Base-by-base conservation (phyloP, 345 rosid species). In the Balakata baccata region DNA sequence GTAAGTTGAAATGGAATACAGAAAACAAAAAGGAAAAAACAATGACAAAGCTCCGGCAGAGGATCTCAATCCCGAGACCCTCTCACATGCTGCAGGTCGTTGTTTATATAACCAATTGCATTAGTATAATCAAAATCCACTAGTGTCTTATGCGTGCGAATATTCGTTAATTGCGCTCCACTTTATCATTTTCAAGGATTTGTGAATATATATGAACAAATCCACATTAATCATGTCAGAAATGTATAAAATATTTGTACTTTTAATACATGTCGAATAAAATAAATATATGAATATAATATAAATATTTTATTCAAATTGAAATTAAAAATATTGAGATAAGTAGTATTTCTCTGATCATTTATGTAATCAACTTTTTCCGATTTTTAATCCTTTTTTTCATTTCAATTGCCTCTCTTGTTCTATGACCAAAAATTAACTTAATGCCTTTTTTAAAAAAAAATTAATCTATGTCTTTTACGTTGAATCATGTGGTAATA, bases 111-210 rank as follows among this genome's bases (percentile, higher is more conserved):
- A 53, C 11, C 41, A 64, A 59, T 17, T 66, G 2, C 37, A 67
- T 73, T 63, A 25, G 12, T 45, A 71, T 75, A 74, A 81, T 83
- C 34, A 63, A 70, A 6, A 43, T 17, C 50, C 13, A 74, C n/a
- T n/a, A n/a, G n/a, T n/a, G 75, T 68, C 84, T 66, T 69, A 71
- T 85, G 86, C 88, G 89, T 83, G 89, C 88, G 92, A 88, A 88
- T 88, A 88, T 85, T 86, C 87, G 88, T 65, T 81, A 83, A 57
- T 72, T 69, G 86, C 41, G 80, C 82, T 79, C 6, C 46, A 49
- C 56, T 22, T 51, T 69, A 73, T 72, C 52, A 75, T 11, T 47
- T 72, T 61, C 64, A 57, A 75, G 68, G 54, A 73, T 75, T 61
- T 72, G 79, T 78, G 70, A 73, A 69, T 80, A 72, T 70, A 67